phyloP scores from a whole-genome alignment of 2,329 filamentous ascomycete species.

The Dactylonectria estremocensis region DNA sequence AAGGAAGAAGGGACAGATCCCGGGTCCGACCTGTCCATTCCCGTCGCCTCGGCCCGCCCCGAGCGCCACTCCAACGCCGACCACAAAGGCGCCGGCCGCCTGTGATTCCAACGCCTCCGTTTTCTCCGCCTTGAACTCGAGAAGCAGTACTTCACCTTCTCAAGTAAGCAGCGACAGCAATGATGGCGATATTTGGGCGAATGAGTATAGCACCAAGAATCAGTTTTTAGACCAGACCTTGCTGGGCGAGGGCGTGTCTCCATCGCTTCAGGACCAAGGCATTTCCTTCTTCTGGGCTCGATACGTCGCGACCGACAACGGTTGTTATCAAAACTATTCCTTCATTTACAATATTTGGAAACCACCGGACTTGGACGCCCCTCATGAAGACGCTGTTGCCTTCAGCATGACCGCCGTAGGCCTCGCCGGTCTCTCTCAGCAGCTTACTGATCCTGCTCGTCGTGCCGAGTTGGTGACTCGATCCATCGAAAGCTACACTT shows the following conservation, averaged over 20 bases:
- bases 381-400: slow-evolving; percentile 62
- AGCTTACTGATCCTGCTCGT: neutral
- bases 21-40: slow-evolving; percentile 36
- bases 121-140: slow-evolving; percentile 45
- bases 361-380: slow-evolving; percentile 54
- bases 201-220: slow-evolving; percentile 31
- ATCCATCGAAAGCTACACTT: slow-evolving; percentile 66
- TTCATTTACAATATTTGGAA: slow-evolving; percentile 69
- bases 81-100: slow-evolving; percentile 21
- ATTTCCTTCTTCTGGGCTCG: slow-evolving; percentile 67
- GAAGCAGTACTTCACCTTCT: slow-evolving; percentile 43
- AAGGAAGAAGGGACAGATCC: slow-evolving; percentile 42
- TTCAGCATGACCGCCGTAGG: slow-evolving; percentile 70
- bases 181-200: slow-evolving; percentile 24
- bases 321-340: slow-evolving; percentile 66
- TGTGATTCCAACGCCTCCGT: slow-evolving; percentile 39
- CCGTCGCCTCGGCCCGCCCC: slow-evolving; percentile 31
- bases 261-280: slow-evolving; percentile 59
- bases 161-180: slow-evolving; percentile 40
- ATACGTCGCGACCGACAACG: slow-evolving; percentile 64
- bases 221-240: slow-evolving; percentile 37
- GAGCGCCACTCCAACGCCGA: slow-evolving; percentile 21
- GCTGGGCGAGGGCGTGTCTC: slow-evolving; percentile 32
- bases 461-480: slow-evolving; percentile 54
- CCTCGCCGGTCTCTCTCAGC: slow-evolving; percentile 65